A percentile compares a stretch with the other conserved stretches of the same genome.
Evolutionary conservation across 2,329 filamentous ascomycete genomes (phyloP).

Genomic region (Penicillium italicum): DNA sequence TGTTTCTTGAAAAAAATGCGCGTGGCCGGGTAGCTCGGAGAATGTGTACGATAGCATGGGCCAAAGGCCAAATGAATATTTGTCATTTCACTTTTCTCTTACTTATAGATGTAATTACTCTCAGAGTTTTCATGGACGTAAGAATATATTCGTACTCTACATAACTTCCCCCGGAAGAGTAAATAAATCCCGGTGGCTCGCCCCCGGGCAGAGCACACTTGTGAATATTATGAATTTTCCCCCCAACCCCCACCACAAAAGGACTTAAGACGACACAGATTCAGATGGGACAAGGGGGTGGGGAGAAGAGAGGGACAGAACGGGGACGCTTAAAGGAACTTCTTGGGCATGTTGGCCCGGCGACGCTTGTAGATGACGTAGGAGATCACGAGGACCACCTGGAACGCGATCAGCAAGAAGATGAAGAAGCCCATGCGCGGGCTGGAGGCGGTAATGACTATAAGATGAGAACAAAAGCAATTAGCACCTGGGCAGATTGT

Average conservation of each 20-base stretch:
- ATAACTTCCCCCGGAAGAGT: conserved; percentile 10
- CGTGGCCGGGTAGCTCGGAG: conserved; percentile 15
- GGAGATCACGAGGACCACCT: conserved; percentile 64
- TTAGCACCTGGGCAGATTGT: conserved; percentile 2
- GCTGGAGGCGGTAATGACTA: conserved; percentile 52
- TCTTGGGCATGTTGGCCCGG: conserved; percentile 75
- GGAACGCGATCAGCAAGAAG: conserved; percentile 68
- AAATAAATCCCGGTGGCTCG: conserved; percentile 3
- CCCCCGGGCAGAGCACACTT: conserved; percentile 6
- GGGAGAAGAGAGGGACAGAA: not conserved
- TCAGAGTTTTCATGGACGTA: not conserved
- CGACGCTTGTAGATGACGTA: conserved; percentile 80
- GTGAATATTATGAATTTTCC: conserved; percentile 6
- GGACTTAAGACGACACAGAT: not conserved
- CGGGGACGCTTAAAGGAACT: conserved; percentile 64
- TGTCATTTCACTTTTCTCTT: not conserved
- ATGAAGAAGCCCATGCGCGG: conserved; percentile 62
- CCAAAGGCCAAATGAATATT: conserved; percentile 13
- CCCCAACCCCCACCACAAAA: not conserved
- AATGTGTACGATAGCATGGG: conserved; percentile 23
- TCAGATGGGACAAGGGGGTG: not conserved
- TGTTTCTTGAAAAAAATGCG: conserved; percentile 11
- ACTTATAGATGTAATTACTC: not conserved
- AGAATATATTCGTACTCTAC: conserved; percentile 22
- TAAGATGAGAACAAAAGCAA: not conserved